A percentile compares a stretch with the other conserved stretches of the same genome.
Evolutionary conservation across 2,329 filamentous ascomycete species (phyloP).

Genomic region (Aspergillus hortae): DNA sequence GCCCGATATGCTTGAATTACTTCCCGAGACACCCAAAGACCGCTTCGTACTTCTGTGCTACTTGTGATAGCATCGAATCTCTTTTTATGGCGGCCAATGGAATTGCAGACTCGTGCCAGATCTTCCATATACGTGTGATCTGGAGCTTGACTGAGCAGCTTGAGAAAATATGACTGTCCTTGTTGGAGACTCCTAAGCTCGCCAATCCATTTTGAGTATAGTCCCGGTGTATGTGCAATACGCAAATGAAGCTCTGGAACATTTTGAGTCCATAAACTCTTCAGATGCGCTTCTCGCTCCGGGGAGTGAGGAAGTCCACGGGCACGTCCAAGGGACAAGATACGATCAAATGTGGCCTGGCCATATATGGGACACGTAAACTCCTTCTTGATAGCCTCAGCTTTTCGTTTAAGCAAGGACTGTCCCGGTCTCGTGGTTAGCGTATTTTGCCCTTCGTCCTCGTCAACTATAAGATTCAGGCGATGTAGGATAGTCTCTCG

Average conservation of each 20-base stretch:
- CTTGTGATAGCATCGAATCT: not conserved
- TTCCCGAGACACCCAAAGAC: not conserved
- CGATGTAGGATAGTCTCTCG: too few relatives aligned
- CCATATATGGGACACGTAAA: too few relatives aligned
- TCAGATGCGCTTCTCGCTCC: too few relatives aligned
- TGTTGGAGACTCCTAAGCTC: not conserved
- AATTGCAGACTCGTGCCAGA: not conserved
- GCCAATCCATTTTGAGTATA: not conserved
- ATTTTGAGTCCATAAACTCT: not conserved
- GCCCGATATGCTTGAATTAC: slow-evolving; percentile 1
- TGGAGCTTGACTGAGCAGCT: not conserved
- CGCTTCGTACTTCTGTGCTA: not conserved
- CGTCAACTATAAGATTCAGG: too few relatives aligned
- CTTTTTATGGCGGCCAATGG: not conserved
- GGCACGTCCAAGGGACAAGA: too few relatives aligned
- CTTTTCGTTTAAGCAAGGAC: too few relatives aligned
- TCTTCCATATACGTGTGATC: not conserved
- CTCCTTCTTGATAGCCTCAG: too few relatives aligned
- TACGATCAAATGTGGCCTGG: too few relatives aligned
- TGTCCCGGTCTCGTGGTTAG: too few relatives aligned
- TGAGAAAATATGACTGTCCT: not conserved
- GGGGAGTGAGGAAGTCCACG: too few relatives aligned
- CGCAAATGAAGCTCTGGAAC: not conserved
- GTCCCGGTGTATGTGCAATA: not conserved
- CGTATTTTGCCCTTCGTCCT: too few relatives aligned